Evolutionary conservation across 1,139 yeast species (phyloP).

Genomic region (Keqinozyma sinolaborantium): DNA sequence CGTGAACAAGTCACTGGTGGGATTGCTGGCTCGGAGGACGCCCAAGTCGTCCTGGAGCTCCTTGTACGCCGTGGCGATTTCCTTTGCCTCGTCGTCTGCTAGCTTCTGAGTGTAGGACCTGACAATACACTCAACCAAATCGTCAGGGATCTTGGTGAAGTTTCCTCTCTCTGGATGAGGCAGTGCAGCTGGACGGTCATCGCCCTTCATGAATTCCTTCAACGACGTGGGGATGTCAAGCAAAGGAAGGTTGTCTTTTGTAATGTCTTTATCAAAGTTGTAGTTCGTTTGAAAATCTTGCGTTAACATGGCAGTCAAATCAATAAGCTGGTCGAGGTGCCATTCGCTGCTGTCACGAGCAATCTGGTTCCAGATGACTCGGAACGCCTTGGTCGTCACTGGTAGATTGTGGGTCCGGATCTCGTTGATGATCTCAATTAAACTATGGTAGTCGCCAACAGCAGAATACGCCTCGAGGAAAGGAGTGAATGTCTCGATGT

Average conservation of each 20-base stretch:
- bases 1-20: constrained; percentile 11
- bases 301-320: constrained; percentile 14
- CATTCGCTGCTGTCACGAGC: constrained; percentile 5
- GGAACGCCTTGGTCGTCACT: constrained; percentile 23
- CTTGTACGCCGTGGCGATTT: constrained; percentile 8
- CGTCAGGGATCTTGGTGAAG: constrained; percentile 20
- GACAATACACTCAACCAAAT: constrained; percentile 10
- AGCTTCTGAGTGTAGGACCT: constrained; percentile 2
- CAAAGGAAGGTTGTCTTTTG: constrained; percentile 3
- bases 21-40: constrained; percentile 4
- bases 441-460: constrained; percentile 1
- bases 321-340: constrained; percentile 6
- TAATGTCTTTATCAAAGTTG: constrained; percentile 17
- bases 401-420: constrained; percentile 18
- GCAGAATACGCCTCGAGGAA: constrained; percentile 15
- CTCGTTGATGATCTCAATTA: constrained; percentile 6
- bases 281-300: constrained; percentile 17
- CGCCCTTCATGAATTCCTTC: constrained; percentile 10
- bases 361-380: constrained; percentile 8
- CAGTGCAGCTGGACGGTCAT: constrained; percentile 4
- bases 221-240: constrained; percentile 13
- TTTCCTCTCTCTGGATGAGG: constrained; percentile 13
- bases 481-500: constrained; percentile 24
- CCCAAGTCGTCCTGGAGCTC: constrained; percentile 3
- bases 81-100: constrained; percentile 8